A percentile compares a stretch with the other conserved stretches of the same genome.
These are phyloP conservation scores for Ogataea paraovalis DNA, from an alignment of 805 yeast species.

Conservation along the genomic window DNA sequence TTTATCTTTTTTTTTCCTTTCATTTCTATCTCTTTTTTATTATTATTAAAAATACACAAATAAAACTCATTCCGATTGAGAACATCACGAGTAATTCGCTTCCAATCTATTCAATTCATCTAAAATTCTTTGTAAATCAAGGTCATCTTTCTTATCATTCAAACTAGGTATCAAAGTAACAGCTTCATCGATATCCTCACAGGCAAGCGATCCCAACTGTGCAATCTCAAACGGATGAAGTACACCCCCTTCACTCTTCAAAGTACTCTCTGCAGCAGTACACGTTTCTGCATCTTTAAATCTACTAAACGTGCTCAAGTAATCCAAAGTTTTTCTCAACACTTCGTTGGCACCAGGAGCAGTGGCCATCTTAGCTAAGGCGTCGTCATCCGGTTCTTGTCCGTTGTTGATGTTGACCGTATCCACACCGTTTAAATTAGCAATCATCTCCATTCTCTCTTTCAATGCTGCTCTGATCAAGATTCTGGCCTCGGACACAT, in stretches of 20 bases:
- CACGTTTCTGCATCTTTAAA: slow-evolving; percentile 91
- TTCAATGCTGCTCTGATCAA: slow-evolving; percentile 85
- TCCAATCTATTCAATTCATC: slow-evolving; percentile 78
- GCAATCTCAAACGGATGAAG: slow-evolving; percentile 96
- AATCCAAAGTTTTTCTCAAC: slow-evolving; percentile 86
- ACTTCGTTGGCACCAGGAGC: slow-evolving; percentile 84
- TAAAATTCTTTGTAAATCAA: slow-evolving; percentile 79
- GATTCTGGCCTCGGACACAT: slow-evolving; percentile 84
- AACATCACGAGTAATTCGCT: slow-evolving; percentile 29
- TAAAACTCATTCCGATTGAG: background rate
- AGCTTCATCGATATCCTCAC: slow-evolving; percentile 97
- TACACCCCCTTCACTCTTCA: slow-evolving; percentile 67
- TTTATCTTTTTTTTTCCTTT: too few relatives aligned
- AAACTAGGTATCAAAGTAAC: slow-evolving; percentile 89
- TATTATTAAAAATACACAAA: background rate
- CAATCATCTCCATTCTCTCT: slow-evolving; percentile 58
- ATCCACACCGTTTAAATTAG: slow-evolving; percentile 32
- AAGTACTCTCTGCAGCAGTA: slow-evolving; percentile 84
- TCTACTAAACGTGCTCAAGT: slow-evolving; percentile 78
- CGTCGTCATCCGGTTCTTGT: slow-evolving; percentile 42
- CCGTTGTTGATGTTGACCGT: slow-evolving; percentile 21
- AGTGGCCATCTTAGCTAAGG: slow-evolving; percentile 45
- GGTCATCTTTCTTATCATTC: slow-evolving; percentile 73
- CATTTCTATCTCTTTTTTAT: background rate
- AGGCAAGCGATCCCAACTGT: slow-evolving; percentile 78